Evolutionary conservation across 2,329 filamentous ascomycete genomes (phyloP).

Genomic region (Reticulascus tulasneorum): DNA sequence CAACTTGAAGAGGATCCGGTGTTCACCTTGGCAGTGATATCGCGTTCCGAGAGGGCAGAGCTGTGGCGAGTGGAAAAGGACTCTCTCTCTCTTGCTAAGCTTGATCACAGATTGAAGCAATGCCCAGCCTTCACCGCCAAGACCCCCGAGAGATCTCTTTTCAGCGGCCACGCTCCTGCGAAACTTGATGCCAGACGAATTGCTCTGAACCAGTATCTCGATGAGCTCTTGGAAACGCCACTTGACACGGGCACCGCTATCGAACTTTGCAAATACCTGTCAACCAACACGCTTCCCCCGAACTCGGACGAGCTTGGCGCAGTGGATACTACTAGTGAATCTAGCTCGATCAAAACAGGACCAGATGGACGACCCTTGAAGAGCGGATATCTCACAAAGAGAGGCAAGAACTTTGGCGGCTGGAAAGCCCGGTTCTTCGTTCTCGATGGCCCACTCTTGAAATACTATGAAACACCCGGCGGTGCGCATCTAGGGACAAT

Average conservation of each 20-base stretch:
- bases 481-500: conserved; percentile 90
- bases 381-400: conserved; percentile 91
- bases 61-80: conserved; percentile 96
- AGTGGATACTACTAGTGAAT: conserved; percentile 25
- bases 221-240: conserved; percentile 76
- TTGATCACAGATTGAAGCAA: conserved; percentile 78
- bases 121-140: conserved; percentile 67
- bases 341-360: conserved; percentile 40
- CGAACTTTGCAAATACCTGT: conserved; percentile 84
- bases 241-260: conserved; percentile 74
- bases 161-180: conserved; percentile 87
- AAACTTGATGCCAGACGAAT: conserved; percentile 83
- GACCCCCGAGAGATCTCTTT: conserved; percentile 80
- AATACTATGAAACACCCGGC: conserved; percentile 88
- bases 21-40: conserved; percentile 83
- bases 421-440: conserved; percentile 82
- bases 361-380: conserved; percentile 66
- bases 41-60: conserved; percentile 70
- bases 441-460: conserved; percentile 60
- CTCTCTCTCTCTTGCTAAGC: conserved; percentile 69
- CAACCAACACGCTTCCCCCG: conserved; percentile 58
- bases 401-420: conserved; percentile 96
- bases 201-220: conserved; percentile 81
- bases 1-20: conserved; percentile 88
- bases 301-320: conserved; percentile 52